Conservation (phyloP, 2,329 filamentous ascomycete genomes). For the Sporothrix schenckii region DNA sequence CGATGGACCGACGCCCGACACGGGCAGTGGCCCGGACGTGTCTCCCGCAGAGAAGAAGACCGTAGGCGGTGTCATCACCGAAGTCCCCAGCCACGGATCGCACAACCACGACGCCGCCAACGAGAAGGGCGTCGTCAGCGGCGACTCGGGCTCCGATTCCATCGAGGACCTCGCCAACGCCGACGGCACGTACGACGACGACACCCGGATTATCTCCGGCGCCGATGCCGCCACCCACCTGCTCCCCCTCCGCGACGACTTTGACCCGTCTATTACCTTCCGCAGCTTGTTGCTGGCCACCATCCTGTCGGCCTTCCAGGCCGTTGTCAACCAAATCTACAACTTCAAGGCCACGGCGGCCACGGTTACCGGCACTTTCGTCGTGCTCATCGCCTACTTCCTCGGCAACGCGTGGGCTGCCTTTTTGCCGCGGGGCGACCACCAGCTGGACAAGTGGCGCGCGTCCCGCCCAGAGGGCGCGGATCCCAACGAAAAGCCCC, state of each 20-base stretch:
- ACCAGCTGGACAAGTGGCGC: constrained; percentile 53
- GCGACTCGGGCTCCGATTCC: not conserved
- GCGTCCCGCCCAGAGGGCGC: constrained; percentile 39
- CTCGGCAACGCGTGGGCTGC: constrained; percentile 53
- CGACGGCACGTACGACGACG: constrained; percentile 39
- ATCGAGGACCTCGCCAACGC: constrained; percentile 41
- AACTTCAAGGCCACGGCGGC: constrained; percentile 49
- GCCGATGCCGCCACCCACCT: constrained; percentile 54
- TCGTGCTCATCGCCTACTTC: constrained; percentile 61
- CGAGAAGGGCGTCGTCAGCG: not conserved
- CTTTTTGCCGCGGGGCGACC: constrained; percentile 56
- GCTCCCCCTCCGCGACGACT: constrained; percentile 57
- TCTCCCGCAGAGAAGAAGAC: not conserved
- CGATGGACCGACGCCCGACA: constrained; percentile 17
- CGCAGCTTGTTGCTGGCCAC: constrained; percentile 56
- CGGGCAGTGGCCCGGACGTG: constrained; percentile 19
- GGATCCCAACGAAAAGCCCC: constrained; percentile 46
- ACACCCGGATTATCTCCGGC: constrained; percentile 56
- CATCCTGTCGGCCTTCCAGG: constrained; percentile 55
- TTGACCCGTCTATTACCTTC: constrained; percentile 56
- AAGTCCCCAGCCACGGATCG: not conserved
- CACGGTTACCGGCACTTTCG: constrained; percentile 57
- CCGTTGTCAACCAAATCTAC: constrained; percentile 61
- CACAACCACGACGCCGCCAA: not conserved
- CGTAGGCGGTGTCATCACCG: constrained; percentile 6